Conservation (phyloP, 2,329 filamentous ascomycete genomes). For the Aspergillus quadricinctus region DNA sequence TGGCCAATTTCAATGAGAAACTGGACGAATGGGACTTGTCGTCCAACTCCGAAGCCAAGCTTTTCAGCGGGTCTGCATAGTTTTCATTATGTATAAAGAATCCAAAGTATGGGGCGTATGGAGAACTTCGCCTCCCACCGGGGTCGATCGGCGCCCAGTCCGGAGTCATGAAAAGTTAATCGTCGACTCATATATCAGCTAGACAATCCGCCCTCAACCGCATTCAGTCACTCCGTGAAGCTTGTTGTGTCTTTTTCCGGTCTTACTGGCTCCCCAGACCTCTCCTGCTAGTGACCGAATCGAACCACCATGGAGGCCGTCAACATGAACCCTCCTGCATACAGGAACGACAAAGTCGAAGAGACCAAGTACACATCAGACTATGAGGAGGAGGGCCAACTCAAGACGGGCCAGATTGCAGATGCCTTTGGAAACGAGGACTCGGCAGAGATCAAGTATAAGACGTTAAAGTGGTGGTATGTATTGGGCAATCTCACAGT, state of each 20-base stretch:
- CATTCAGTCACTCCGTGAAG: neutral
- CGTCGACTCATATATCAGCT: neutral
- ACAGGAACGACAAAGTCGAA: neutral
- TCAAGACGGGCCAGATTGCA: neutral
- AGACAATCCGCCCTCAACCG: neutral
- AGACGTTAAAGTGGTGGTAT: constrained; percentile 43
- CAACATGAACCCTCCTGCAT: neutral
- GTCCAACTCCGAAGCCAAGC: neutral
- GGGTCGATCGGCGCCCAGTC: neutral
- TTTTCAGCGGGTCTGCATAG: neutral
- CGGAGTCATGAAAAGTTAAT: neutral
- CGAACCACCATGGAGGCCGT: neutral
- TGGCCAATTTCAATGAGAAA: neutral
- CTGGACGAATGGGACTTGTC: neutral
- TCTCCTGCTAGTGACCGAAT: neutral
- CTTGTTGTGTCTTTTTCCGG: neutral
- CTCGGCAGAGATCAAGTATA: constrained; percentile 43
- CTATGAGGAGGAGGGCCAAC: neutral
- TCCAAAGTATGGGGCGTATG: neutral
- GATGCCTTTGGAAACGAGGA: constrained; percentile 33
- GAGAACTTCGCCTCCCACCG: neutral
- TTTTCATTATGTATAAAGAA: neutral
- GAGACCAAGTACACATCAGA: neutral
- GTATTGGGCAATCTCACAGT: neutral
- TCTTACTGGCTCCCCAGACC: neutral